Base-by-base conservation (phyloP, 495 filamentous ascomycete species). In the Aspergillus hancockii region DNA sequence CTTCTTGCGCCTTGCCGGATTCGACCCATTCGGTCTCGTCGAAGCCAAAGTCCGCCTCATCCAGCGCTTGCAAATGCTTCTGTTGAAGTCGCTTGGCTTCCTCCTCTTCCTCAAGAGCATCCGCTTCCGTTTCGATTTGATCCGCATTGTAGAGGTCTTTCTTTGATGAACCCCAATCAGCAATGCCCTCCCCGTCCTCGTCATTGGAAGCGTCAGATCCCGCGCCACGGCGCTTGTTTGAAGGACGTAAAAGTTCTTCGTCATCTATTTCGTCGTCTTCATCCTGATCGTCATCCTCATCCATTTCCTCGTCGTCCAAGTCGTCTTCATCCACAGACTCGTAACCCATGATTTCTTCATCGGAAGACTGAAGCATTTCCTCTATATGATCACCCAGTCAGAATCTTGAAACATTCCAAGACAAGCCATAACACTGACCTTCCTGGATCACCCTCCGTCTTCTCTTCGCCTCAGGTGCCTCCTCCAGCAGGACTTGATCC, bases 121-220 rank as follows among this genome's bases (percentile, higher is more conserved):
- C 93, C 53, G 86, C 86, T 71, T 97, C 93, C 7, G 91, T 97
- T 71, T 95, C 90, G 55, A 94, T 95, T 21, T 83, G 80, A 66
- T 96, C 91, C 34, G 90, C 90, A 77, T 96, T 81, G 73, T 98
- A 98, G 71, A 97, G 93, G 59, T 95, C 92, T 59, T 88, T 89
- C 67, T 84, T 94, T 3, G 91, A 92, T 3, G 86, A 83, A 38
- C 94, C 95, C 91, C 91, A 94, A 66, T 84, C 94, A 30, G 84
- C 85, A 58, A 87, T 83, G n/a, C 86, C 85, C 7, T 88, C 88
- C 59, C 91, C 89, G 12, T 88, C 89, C 16, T 88, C 87, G 8
- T 83, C 78, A 0, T 73, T 78, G 16, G 75, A 78, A 10, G 57
- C 59, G 12, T 55, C 64, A 8, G 59, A 62, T 5, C 19, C 70